phyloP scores from a whole-genome alignment of 2,329 filamentous ascomycete species.

The Talaromyces sp. region DNA sequence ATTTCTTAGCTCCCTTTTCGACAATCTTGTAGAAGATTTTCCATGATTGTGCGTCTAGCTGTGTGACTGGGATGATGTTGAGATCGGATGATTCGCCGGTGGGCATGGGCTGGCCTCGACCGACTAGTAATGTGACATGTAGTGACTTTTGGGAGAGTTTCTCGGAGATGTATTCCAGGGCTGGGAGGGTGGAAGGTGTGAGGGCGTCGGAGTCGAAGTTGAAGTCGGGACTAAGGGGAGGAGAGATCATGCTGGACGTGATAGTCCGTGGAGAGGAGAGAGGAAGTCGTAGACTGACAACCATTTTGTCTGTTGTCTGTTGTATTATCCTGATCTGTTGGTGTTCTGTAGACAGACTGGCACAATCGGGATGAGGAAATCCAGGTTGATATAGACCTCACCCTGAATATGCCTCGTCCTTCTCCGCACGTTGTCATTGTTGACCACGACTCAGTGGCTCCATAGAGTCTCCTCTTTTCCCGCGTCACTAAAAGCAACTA shows the following conservation, averaged over 20 bases:
- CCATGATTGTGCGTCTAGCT: slow-evolving; percentile 33
- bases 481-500: slow-evolving; percentile 3
- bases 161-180: slow-evolving; percentile 43
- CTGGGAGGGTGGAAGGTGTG: slow-evolving; percentile 38
- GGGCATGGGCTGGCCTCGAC: slow-evolving; percentile 41
- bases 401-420: neutral
- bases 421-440: neutral
- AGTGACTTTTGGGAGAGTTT: slow-evolving; percentile 41
- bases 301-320: slow-evolving; percentile 10
- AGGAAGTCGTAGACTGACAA: slow-evolving; percentile 19
- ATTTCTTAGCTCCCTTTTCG: slow-evolving; percentile 39
- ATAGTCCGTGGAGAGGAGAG: slow-evolving; percentile 35
- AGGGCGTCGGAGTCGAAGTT: slow-evolving; percentile 40
- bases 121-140: slow-evolving; percentile 43
- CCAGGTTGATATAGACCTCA: neutral
- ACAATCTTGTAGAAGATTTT: slow-evolving; percentile 36
- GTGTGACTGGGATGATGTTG: slow-evolving; percentile 39
- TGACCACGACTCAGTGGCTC: slow-evolving; percentile 1
- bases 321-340: neutral
- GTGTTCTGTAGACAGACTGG: neutral
- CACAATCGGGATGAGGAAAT: neutral
- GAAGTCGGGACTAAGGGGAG: slow-evolving; percentile 40
- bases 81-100: slow-evolving; percentile 40
- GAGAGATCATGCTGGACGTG: slow-evolving; percentile 44
- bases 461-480: slow-evolving; percentile 2